Percentiles rank a stretch among this genome's conserved stretches.
Evolutionary conservation across 345 rosid genomes (phyloP).

Genomic region (Camelina sativa): DNA sequence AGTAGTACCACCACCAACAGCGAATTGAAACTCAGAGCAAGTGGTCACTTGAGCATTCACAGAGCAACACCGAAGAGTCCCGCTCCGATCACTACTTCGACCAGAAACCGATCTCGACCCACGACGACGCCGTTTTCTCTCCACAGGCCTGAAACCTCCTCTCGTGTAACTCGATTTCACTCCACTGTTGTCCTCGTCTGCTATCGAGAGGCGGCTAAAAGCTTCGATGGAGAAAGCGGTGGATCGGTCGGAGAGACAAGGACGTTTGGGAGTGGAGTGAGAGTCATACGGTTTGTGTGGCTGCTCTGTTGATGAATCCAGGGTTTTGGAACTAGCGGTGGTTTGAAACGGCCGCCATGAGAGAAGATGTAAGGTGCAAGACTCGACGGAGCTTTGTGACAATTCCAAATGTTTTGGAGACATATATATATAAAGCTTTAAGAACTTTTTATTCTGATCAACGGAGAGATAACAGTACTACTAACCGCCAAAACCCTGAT

Average conservation of each 20-base stretch:
- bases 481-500: not conserved
- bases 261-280: not conserved
- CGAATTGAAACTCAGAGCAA: not conserved
- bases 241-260: not conserved
- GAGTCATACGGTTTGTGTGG: not conserved
- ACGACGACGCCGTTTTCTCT: not conserved
- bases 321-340: not conserved
- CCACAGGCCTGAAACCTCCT: not conserved
- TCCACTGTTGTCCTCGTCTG: not conserved
- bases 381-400: not conserved
- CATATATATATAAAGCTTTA: not conserved
- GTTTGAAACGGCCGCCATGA: slow-evolving; percentile 10
- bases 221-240: not conserved
- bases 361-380: not conserved
- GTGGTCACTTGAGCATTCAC: not conserved
- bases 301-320: not conserved
- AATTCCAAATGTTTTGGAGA: not conserved
- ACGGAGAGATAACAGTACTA: not conserved
- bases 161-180: not conserved
- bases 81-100: not conserved
- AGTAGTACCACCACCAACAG: not conserved
- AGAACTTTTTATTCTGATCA: not conserved
- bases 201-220: not conserved
- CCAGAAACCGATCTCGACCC: not conserved
- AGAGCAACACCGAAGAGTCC: not conserved